A percentile compares a stretch with the other conserved stretches of the same genome.
Evolutionary conservation across 352 stramenopile genomes (phyloP).

Genomic region (Peronospora belbahrii): DNA sequence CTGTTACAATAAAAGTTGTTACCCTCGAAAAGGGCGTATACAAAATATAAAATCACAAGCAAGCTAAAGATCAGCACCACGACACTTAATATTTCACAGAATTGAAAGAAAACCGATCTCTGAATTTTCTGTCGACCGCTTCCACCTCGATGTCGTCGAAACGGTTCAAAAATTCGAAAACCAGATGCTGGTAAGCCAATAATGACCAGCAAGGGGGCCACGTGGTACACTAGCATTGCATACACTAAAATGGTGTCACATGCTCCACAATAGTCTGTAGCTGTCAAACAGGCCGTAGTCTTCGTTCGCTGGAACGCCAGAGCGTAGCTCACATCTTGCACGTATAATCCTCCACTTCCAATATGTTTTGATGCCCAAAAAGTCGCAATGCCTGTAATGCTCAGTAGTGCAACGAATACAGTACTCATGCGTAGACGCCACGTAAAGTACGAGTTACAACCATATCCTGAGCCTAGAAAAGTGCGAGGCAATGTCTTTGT

Average conservation of each 20-base stretch:
- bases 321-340: conserved; percentile 29
- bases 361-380: conserved; percentile 39
- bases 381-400: conserved; percentile 31
- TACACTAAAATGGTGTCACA: conserved; percentile 63
- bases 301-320: conserved; percentile 39
- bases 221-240: conserved; percentile 59
- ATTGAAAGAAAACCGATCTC: conserved; percentile 40
- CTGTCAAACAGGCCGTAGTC: conserved; percentile 18
- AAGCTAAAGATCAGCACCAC: conserved; percentile 42
- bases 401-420: conserved; percentile 34
- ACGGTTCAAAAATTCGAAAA: conserved; percentile 59
- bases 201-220: conserved; percentile 47
- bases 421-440: conserved; percentile 45
- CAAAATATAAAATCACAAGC: conserved; percentile 57
- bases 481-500: conserved; percentile 32
- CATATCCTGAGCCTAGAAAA: conserved; percentile 46
- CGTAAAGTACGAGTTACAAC: conserved; percentile 77
- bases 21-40: conserved; percentile 50
- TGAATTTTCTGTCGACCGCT: conserved; percentile 54
- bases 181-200: conserved; percentile 60
- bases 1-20: conserved; percentile 61
- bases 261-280: conserved; percentile 33
- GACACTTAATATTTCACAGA: conserved; percentile 59
- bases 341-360: conserved; percentile 41
- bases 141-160: conserved; percentile 33